Evolutionary conservation across 2,329 filamentous ascomycete genomes (phyloP), one percentile per base, ranked within the genome.

Genomic region (Penicillium sp.): DNA sequence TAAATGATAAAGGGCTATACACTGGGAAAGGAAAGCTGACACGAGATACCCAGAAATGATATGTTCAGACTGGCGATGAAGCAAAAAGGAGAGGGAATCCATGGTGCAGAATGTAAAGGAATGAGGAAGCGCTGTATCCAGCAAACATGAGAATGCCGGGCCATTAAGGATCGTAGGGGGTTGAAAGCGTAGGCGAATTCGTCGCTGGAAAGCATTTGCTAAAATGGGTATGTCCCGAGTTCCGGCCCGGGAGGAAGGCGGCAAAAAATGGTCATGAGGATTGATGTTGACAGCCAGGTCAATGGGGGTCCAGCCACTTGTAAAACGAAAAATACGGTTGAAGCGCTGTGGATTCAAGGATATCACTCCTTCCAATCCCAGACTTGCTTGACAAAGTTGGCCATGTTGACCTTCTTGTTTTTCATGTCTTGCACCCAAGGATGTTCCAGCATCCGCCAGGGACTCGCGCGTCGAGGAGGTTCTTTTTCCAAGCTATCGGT

Each of bases 391-490:
- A 99, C 83, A 75, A 97, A 99, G 67, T 92, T 89, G 61, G 86
- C 86, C 92, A 99, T 97, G 75, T 97, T 97, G 72, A 99, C 94
- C 64, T 94, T 90, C 81, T 97, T 97, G 50, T 85, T 82, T 67
- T 88, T 88, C 90, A 97, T 97, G 68, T 99, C 94, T 40, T 90
- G 80, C 88, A 99, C 96, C 94, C 94, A 99, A 2, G 94, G 94
- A 76, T 99, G 94, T 71, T 99, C 94, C 60, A 96, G 84, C 92
- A 99, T 99, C 67, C 93, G 90, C 94, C 94, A 99, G 11, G 94
- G 94, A 55, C 90, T 96, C 29, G 93, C 94, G 71, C 94, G 83
- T 67, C 92, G 86, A 54, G 82, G 83, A 18, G 90, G 87, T 65
- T 97, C 91, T 77, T 99, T 99, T 75, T 99, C 94, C 54, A 99